Base-by-base conservation (phyloP, 345 rosid genomes). In the rapeseed (Brassica napus) region DNA sequence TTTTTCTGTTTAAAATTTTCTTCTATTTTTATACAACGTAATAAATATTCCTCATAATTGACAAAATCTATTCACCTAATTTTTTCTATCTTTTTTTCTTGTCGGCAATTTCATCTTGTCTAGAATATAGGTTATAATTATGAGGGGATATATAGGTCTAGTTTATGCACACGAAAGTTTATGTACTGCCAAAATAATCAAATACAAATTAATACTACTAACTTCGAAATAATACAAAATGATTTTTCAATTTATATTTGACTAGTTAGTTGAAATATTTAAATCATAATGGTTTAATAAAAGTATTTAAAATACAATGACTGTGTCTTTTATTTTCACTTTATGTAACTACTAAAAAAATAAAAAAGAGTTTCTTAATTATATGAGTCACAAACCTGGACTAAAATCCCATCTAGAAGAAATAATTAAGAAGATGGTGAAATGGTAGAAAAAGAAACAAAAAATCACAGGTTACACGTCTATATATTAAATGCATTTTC, bases 401-500 rank as follows among this genome's bases (percentile, higher is more conserved):
- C 49, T 10, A 10, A 42, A 42, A 10, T 42, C 49, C 49, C 49
- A 42, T 42, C 49, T 9, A 42, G 49, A 42, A 42, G 49, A 42
- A 42, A 42, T 42, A 42, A 34, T 34, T 34, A 34, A 49, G 7
- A 49, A 49, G 55, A 49, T 49, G 18, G 7, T 14, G 55, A n/a
- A 49, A 49, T 14, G 7, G 55, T 49, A 49, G 55, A 49, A 49
- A 49, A 47, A 6, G 16, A 10, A 10, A 37, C 6, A 42, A 42
- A 11, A 54, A 5, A 52, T 52, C 24, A 16, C 24, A 69, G 26
- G 58, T 9, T n/a, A 75, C 55, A 67, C 79, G 66, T 30, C 21
- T 60, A 30, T 4, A 76, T 32, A 77, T 47, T 47, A 69, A 77
- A 71, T 66, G 57, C 81, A 65, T 78, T 64, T n/a, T 71, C 32